phyloP scores from a whole-genome alignment of 2,329 filamentous ascomycete species.

The Alternaria conjuncta region DNA sequence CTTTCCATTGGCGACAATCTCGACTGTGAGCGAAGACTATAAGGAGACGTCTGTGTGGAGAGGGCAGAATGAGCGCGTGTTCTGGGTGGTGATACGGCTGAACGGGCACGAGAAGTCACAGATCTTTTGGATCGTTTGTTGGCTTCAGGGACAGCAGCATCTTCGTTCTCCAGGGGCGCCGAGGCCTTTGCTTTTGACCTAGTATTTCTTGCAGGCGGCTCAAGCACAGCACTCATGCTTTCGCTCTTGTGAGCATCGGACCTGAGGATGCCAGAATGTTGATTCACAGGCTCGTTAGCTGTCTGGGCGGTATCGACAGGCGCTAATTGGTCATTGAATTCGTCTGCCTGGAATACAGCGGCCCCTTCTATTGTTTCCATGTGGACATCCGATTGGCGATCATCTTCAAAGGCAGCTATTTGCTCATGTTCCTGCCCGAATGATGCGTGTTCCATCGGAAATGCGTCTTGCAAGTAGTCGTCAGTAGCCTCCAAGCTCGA shows the following conservation, averaged over 20 bases:
- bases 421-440: slow-evolving; percentile 1
- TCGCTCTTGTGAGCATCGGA: slow-evolving; percentile 29
- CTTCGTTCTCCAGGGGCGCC: slow-evolving; percentile 26
- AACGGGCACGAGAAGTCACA: slow-evolving; percentile 18
- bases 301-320: background rate
- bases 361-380: slow-evolving; percentile 42
- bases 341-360: slow-evolving; percentile 7
- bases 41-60: slow-evolving; percentile 31
- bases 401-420: slow-evolving; percentile 2
- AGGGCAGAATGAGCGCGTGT: slow-evolving; percentile 23
- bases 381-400: slow-evolving; percentile 30
- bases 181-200: slow-evolving; percentile 40
- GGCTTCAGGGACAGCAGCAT: slow-evolving; percentile 11
- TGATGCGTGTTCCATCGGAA: background rate
- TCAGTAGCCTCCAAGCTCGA: slow-evolving; percentile 10
- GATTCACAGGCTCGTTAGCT: slow-evolving; percentile 2
- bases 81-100: slow-evolving; percentile 26
- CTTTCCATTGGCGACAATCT: slow-evolving; percentile 30
- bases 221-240: slow-evolving; percentile 25
- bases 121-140: slow-evolving; percentile 24
- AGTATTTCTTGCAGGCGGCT: slow-evolving; percentile 40
- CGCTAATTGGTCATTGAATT: slow-evolving; percentile 2
- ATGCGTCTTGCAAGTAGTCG: slow-evolving; percentile 13
- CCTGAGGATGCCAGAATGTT: slow-evolving; percentile 23
- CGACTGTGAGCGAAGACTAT: slow-evolving; percentile 38